phyloP scores from a whole-genome alignment of 2,329 filamentous ascomycete genomes.

The Niveomyces coronatus region DNA sequence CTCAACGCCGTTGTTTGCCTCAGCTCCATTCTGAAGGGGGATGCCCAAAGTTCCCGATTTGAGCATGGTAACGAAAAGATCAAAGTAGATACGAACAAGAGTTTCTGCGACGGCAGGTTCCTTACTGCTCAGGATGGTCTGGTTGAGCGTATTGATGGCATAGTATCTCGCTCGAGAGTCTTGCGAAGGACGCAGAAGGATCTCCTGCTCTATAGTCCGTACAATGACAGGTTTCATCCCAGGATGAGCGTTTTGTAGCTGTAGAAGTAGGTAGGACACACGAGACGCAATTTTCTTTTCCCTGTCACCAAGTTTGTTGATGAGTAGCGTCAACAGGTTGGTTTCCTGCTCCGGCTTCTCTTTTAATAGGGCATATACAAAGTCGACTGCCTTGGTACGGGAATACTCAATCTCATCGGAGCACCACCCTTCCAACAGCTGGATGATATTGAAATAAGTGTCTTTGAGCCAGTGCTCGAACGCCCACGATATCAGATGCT shows the following conservation, averaged over 20 bases:
- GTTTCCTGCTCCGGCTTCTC: constrained; percentile 97
- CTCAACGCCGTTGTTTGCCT: constrained; percentile 23
- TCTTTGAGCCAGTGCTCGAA: constrained; percentile 95
- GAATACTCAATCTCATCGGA: constrained; percentile 94
- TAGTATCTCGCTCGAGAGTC: constrained; percentile 88
- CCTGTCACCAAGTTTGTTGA: constrained; percentile 94
- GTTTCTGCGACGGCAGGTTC: constrained; percentile 73
- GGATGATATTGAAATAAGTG: constrained; percentile 85
- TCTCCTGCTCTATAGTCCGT: constrained; percentile 73
- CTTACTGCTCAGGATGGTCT: constrained; percentile 80
- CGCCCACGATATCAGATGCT: constrained; percentile 76
- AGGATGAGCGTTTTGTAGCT: constrained; percentile 79
- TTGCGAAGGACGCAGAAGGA: constrained; percentile 79
- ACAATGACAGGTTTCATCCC: constrained; percentile 89
- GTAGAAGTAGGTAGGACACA: constrained; percentile 85
- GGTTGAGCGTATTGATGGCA: constrained; percentile 91
- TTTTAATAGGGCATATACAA: constrained; percentile 82
- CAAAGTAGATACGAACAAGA: constrained; percentile 85
- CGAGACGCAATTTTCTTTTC: constrained; percentile 93
- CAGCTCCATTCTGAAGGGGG: constrained; percentile 35
- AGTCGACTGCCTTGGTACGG: constrained; percentile 75
- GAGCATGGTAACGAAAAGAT: constrained; percentile 71
- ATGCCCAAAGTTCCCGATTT: constrained; percentile 43
- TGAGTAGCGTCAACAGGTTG: constrained; percentile 78
- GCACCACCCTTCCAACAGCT: constrained; percentile 85